These are phyloP conservation scores for Solanum peruvianum DNA, from an alignment of 257 asterid species.

Conservation along the genomic window DNA sequence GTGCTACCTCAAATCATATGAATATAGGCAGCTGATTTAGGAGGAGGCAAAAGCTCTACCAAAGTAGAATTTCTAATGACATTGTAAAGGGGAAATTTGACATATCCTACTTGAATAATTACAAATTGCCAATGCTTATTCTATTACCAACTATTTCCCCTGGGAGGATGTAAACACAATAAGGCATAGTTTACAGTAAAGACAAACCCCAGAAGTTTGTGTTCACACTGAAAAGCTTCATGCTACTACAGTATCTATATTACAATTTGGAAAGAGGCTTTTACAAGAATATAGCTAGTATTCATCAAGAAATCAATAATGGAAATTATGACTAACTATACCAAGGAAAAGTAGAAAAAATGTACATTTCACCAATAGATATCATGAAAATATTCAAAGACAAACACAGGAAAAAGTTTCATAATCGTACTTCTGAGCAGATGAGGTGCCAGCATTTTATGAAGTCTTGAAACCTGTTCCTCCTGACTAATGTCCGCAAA, in stretches of 20 bases:
- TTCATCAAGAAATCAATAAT: background rate
- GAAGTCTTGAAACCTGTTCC: constrained; percentile 97
- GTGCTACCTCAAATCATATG: background rate
- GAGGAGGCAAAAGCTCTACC: background rate
- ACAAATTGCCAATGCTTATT: background rate
- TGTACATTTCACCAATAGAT: background rate
- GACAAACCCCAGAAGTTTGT: background rate
- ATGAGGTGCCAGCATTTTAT: constrained; percentile 97
- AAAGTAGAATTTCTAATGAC: background rate
- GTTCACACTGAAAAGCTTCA: background rate
- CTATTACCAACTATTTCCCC: background rate
- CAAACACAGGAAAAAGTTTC: constrained; percentile 10
- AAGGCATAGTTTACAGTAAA: background rate
- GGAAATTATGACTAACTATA: background rate
- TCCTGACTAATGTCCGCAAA: constrained; percentile 98
- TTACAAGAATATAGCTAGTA: background rate
- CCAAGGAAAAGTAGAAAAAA: background rate
- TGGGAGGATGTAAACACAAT: background rate
- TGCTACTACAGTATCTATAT: background rate
- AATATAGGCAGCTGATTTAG: background rate
- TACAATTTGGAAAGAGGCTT: background rate
- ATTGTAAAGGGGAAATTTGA: background rate
- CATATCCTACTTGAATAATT: background rate
- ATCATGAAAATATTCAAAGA: background rate
- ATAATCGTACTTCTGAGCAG: constrained; percentile 75